Conservation (phyloP, 1,284 basidiomycete genomes). For the Moniliella sp. region DNA sequence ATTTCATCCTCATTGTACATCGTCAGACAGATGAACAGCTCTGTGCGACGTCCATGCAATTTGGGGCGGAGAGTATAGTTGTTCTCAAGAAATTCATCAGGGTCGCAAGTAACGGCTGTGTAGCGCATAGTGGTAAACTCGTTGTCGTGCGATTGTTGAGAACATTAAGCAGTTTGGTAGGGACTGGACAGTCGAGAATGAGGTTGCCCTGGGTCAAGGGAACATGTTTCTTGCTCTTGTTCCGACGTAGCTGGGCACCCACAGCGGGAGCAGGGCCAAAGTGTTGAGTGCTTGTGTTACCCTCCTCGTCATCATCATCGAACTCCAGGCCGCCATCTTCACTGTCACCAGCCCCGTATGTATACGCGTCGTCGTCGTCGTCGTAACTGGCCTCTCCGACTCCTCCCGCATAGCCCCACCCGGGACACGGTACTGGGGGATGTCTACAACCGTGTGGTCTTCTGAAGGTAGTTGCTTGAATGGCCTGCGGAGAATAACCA, state of each 20-base stretch:
- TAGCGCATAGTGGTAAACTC: slow-evolving; percentile 57
- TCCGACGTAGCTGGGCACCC: slow-evolving; percentile 25
- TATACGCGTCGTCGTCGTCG: too few species aligned
- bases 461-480: too few species aligned
- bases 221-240: slow-evolving; percentile 35
- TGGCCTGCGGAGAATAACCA: too few species aligned
- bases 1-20: slow-evolving; percentile 83
- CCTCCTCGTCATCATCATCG: too few species aligned
- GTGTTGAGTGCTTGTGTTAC: slow-evolving; percentile 27
- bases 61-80: slow-evolving; percentile 70
- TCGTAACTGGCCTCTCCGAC: too few species aligned
- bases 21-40: slow-evolving; percentile 60
- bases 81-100: slow-evolving; percentile 66
- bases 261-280: slow-evolving; percentile 25
- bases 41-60: slow-evolving; percentile 56
- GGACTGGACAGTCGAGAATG: slow-evolving; percentile 33
- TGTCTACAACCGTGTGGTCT: too few species aligned
- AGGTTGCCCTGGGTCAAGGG: slow-evolving; percentile 33
- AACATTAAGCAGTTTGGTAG: slow-evolving; percentile 38
- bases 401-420: too few species aligned
- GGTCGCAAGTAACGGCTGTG: slow-evolving; percentile 35
- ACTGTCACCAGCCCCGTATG: too few species aligned
- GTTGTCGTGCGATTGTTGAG: slow-evolving; percentile 53
- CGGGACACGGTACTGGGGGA: too few species aligned
- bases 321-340: too few species aligned